Evolutionary conservation across 1,284 basidiomycete genomes (phyloP).

Genomic region (Fomitopsis betulina): DNA sequence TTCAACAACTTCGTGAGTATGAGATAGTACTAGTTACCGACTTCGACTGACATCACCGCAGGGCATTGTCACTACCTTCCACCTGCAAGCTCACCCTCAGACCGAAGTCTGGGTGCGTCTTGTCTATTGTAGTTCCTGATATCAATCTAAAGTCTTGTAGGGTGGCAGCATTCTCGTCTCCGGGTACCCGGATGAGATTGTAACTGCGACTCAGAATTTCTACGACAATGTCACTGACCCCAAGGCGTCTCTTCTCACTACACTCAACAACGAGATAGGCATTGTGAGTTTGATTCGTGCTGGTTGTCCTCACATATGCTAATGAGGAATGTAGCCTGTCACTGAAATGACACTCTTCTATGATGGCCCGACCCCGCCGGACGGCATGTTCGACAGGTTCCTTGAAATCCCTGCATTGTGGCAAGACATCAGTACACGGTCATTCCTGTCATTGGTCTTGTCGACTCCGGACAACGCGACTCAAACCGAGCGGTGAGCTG

Average conservation of each 20-base stretch:
- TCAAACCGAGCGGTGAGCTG: not conserved
- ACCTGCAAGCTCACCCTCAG: constrained; percentile 48
- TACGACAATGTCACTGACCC: constrained; percentile 44
- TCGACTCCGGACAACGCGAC: constrained; percentile 38
- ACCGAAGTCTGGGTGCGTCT: constrained; percentile 51
- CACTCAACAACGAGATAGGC: constrained; percentile 43
- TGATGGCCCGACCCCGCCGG: constrained; percentile 36
- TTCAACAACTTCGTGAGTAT: constrained; percentile 53
- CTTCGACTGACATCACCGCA: constrained; percentile 33
- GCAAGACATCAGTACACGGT: constrained; percentile 29
- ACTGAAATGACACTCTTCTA: constrained; percentile 35
- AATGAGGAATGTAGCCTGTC: constrained; percentile 11
- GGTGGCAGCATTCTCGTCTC: constrained; percentile 47
- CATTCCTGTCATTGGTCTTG: constrained; percentile 34
- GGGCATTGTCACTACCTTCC: constrained; percentile 61
- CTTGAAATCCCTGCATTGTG: constrained; percentile 28
- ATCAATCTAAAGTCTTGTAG: constrained; percentile 25
- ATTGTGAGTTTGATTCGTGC: constrained; percentile 23
- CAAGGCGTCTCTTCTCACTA: constrained; percentile 53
- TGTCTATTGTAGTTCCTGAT: too few species aligned
- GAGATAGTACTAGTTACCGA: not conserved
- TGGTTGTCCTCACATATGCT: not conserved
- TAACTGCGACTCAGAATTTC: constrained; percentile 46
- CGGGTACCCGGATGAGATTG: constrained; percentile 31
- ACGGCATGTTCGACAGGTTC: constrained; percentile 39